phyloP scores from a whole-genome alignment of 768 basidiomycete species.

The Galerina marginata region DNA sequence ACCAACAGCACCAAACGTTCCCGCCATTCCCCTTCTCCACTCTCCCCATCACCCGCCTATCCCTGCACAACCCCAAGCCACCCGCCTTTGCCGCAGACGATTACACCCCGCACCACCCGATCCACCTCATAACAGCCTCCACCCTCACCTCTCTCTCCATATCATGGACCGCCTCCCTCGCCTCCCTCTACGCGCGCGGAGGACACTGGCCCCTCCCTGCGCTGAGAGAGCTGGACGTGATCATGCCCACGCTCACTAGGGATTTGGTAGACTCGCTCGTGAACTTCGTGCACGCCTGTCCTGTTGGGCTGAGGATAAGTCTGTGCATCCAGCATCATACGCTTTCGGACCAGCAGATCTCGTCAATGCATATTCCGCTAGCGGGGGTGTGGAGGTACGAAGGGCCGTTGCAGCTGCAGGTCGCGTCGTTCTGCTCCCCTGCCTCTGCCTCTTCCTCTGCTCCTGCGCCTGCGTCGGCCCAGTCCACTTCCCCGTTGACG shows the following conservation, averaged over 20 bases:
- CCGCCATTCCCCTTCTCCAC: constrained; percentile 13
- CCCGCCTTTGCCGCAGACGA: neutral
- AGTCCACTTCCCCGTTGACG: constrained; percentile 11
- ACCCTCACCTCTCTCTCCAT: constrained; percentile 18
- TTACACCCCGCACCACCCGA: constrained; percentile 12
- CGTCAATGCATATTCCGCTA: constrained; percentile 24
- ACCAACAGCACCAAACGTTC: neutral
- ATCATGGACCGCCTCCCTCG: constrained; percentile 20
- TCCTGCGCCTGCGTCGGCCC: too few species aligned
- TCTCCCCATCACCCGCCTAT: constrained; percentile 25
- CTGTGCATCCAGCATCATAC: constrained; percentile 30
- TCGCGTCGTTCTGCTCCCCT: constrained; percentile 19
- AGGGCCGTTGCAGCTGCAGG: constrained; percentile 29
- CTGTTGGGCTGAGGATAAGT: neutral
- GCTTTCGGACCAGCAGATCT: constrained; percentile 32
- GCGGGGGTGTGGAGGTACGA: constrained; percentile 31
- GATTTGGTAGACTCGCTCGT: too few species aligned
- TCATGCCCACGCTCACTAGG: too few species aligned
- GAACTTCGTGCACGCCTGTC: too few species aligned
- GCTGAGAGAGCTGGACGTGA: neutral
- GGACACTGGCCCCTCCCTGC: constrained; percentile 18
- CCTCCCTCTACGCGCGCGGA: constrained; percentile 9
- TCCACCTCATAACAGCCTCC: constrained; percentile 20
- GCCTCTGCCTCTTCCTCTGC: too few species aligned
- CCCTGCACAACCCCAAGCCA: constrained; percentile 16